Percentiles rank a stretch among this genome's conserved stretches.
Conservation (phyloP, 495 filamentous ascomycete species). For the Oidiodendron maius region DNA sequence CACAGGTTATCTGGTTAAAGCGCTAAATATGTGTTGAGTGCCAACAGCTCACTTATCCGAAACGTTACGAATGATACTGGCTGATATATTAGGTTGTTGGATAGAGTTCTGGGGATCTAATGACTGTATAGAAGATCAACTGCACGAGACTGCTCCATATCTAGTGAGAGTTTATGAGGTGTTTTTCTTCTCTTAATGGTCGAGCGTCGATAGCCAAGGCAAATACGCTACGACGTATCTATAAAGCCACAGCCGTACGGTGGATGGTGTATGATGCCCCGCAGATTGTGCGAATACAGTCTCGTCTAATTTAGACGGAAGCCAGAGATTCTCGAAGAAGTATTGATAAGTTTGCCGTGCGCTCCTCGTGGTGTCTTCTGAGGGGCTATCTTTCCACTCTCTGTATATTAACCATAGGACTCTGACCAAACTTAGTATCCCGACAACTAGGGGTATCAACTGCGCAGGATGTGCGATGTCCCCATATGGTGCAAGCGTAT, state of each 20-base stretch:
- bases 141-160: no score
- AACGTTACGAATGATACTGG: no score
- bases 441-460: slow-evolving; percentile 21
- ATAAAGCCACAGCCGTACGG: slow-evolving; percentile 3
- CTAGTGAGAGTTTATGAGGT: no score
- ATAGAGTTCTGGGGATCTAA: no score
- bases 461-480: slow-evolving; percentile 18
- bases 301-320: background rate
- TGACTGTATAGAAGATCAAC: no score
- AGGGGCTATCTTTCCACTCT: no score
- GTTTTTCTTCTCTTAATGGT: no score
- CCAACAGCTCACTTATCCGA: no score
- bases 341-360: background rate
- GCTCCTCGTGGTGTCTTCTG: background rate
- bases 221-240: slow-evolving; percentile 19
- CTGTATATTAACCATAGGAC: slow-evolving; percentile 16
- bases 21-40: no score
- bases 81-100: no score
- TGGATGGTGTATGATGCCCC: background rate
- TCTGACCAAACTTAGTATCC: slow-evolving; percentile 21
- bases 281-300: background rate
- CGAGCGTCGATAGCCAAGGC: slow-evolving; percentile 15
- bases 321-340: no score
- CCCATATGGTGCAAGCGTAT: slow-evolving; percentile 14
- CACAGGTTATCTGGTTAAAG: no score